A percentile compares a stretch with the other conserved stretches of the same genome.
These are phyloP conservation scores for Baorangia bicolor DNA, from an alignment of 768 basidiomycete species.

Conservation along the genomic window DNA sequence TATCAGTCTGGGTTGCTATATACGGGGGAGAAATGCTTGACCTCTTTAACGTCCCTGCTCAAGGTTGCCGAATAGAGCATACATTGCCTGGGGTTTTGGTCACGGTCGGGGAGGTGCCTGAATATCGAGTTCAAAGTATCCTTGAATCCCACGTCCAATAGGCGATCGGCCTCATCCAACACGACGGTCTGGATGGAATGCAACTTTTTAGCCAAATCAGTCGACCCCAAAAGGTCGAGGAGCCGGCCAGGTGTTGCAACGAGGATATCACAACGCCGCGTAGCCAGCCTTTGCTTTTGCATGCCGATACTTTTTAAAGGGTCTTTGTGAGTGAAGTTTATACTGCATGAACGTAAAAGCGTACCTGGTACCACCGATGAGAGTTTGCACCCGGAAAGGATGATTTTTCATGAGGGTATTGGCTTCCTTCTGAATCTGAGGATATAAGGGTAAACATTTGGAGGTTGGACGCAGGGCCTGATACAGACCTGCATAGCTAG, in stretches of 20 bases:
- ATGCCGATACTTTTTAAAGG: constrained; percentile 17
- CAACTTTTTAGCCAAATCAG: constrained; percentile 37
- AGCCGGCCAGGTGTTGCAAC: constrained; percentile 78
- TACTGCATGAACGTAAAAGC: not conserved
- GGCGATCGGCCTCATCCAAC: constrained; percentile 72
- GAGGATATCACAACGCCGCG: constrained; percentile 48
- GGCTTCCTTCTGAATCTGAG: constrained; percentile 64
- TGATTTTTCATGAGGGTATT: constrained; percentile 42
- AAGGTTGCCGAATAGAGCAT: constrained; percentile 76
- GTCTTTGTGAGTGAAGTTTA: not conserved
- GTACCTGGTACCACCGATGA: constrained; percentile 58
- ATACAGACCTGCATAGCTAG: constrained; percentile 66
- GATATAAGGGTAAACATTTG: constrained; percentile 19
- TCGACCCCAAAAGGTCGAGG: constrained; percentile 62
- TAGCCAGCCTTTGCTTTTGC: constrained; percentile 29
- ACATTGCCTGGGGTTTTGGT: constrained; percentile 58
- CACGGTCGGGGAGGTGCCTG: constrained; percentile 38
- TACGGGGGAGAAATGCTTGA: constrained; percentile 21
- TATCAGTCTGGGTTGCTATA: not conserved
- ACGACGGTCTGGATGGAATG: constrained; percentile 46
- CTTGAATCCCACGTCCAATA: constrained; percentile 74
- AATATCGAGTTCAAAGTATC: constrained; percentile 67
- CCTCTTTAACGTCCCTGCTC: constrained; percentile 62
- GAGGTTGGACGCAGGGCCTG: not conserved
- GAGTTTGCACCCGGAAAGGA: constrained; percentile 43